phyloP scores from a whole-genome alignment of 2,329 filamentous ascomycete genomes.

The Rachicladosporium sp. region DNA sequence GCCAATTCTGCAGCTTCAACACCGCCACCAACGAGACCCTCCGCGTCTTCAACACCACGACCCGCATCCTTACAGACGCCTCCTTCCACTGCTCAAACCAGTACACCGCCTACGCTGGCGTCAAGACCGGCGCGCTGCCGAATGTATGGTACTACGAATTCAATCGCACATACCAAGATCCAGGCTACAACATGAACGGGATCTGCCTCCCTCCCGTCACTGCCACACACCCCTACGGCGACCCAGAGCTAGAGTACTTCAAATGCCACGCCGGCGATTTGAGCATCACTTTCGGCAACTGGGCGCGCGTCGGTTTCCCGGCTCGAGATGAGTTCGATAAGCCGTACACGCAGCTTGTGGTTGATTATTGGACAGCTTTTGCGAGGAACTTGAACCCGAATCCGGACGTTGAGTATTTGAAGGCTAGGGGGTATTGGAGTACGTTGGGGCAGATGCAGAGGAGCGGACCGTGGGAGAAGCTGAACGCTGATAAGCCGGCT shows the following conservation, averaged over 20 bases:
- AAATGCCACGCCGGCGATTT: slow-evolving; percentile 33
- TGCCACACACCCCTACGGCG: slow-evolving; percentile 19
- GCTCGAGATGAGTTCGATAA: too few relatives aligned
- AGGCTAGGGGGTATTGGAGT: too few relatives aligned
- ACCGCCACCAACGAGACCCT: slow-evolving; percentile 3
- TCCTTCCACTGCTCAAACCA: slow-evolving; percentile 25
- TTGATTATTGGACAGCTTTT: too few relatives aligned
- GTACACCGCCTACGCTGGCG: slow-evolving; percentile 25
- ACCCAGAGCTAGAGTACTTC: slow-evolving; percentile 28
- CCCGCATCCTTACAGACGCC: slow-evolving; percentile 21
- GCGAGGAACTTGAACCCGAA: too few relatives aligned
- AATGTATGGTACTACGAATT: slow-evolving; percentile 27
- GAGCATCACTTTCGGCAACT: slow-evolving; percentile 26
- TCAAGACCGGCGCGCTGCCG: slow-evolving; percentile 21
- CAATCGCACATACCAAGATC: slow-evolving; percentile 30
- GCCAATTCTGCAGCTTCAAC: slow-evolving; percentile 5
- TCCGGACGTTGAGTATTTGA: too few relatives aligned
- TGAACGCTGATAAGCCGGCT: too few relatives aligned
- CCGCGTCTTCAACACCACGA: slow-evolving; percentile 22
- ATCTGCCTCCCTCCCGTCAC: slow-evolving; percentile 21
- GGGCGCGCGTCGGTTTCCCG: too few relatives aligned
- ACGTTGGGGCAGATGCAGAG: too few relatives aligned
- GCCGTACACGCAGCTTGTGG: too few relatives aligned
- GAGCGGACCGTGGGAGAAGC: too few relatives aligned
- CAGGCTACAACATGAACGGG: slow-evolving; percentile 10